phyloP scores from a whole-genome alignment of 805 yeast species.

The Candida sithepensis region DNA sequence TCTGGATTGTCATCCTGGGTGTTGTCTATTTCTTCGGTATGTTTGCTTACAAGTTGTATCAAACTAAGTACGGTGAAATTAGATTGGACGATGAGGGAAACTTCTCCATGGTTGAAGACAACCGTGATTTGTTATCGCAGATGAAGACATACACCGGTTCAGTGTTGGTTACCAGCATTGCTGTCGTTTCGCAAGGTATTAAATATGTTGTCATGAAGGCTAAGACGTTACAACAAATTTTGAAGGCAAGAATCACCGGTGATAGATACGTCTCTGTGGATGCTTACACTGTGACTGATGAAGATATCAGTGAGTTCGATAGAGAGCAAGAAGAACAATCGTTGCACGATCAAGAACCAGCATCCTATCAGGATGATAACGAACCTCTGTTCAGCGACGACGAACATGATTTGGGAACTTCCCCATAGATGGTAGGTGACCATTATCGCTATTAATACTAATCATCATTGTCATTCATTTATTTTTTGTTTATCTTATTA shows the following conservation, averaged over 20 bases:
- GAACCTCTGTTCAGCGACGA: slow-evolving; percentile 19
- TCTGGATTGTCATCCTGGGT: slow-evolving; percentile 50
- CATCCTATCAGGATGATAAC: slow-evolving; percentile 18
- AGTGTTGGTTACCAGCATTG: slow-evolving; percentile 30
- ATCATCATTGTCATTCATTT: neutral
- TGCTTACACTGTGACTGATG: slow-evolving; percentile 24
- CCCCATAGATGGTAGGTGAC: neutral
- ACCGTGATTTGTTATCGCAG: slow-evolving; percentile 20
- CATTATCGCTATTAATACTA: neutral
- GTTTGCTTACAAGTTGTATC: slow-evolving; percentile 21
- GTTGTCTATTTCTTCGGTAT: slow-evolving; percentile 42
- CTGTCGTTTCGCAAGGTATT: slow-evolving; percentile 22
- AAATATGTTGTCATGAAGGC: slow-evolving; percentile 4
- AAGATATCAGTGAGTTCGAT: slow-evolving; percentile 14
- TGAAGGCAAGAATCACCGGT: slow-evolving; percentile 9
- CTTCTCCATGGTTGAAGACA: slow-evolving; percentile 29
- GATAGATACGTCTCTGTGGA: slow-evolving; percentile 8
- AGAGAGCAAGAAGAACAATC: slow-evolving; percentile 5
- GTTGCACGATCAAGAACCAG: slow-evolving; percentile 7
- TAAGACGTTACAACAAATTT: slow-evolving; percentile 5
- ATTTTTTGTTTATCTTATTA: neutral
- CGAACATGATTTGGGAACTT: slow-evolving; percentile 14
- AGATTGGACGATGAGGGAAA: slow-evolving; percentile 66
- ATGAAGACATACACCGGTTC: slow-evolving; percentile 23
- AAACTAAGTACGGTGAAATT: slow-evolving; percentile 68